Percentiles rank a stretch among this genome's conserved stretches.
Conservation (phyloP, 2,329 filamentous ascomycete genomes). For the Aspergillus sp. region DNA sequence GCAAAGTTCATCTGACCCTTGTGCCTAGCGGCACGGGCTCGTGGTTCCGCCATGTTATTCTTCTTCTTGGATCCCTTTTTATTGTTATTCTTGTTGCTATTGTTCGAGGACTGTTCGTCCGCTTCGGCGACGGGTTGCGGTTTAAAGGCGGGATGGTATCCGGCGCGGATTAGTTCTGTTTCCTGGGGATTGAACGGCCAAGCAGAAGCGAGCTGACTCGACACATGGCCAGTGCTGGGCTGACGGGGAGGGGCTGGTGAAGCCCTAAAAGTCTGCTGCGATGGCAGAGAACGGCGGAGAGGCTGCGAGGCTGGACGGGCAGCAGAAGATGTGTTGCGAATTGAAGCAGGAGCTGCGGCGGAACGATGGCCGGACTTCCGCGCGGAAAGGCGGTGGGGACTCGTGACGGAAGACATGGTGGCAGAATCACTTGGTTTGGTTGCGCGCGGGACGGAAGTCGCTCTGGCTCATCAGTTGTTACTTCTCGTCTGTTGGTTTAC, state of each 20-base stretch:
- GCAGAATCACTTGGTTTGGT: slow-evolving; percentile 18
- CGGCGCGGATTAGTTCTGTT: slow-evolving; percentile 25
- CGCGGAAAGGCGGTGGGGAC: slow-evolving; percentile 21
- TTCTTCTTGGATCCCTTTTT: background rate
- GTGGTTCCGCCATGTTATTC: slow-evolving; percentile 66
- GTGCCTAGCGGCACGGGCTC: slow-evolving; percentile 75
- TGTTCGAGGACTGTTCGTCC: slow-evolving; percentile 9
- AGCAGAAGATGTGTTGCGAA: slow-evolving; percentile 7
- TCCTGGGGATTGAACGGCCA: slow-evolving; percentile 28
- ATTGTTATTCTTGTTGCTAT: background rate
- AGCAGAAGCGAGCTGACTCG: slow-evolving; percentile 19
- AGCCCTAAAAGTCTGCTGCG: slow-evolving; percentile 2
- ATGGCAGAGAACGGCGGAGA: slow-evolving; percentile 1
- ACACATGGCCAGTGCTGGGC: slow-evolving; percentile 22
- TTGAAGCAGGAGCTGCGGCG: background rate
- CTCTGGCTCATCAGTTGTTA: background rate
- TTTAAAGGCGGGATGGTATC: slow-evolving; percentile 27
- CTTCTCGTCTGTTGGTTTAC: background rate
- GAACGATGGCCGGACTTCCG: slow-evolving; percentile 3
- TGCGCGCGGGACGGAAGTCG: background rate
- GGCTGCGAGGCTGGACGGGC: background rate
- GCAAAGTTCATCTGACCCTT: slow-evolving; percentile 80
- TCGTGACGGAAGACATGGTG: slow-evolving; percentile 15
- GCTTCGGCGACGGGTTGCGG: slow-evolving; percentile 4
- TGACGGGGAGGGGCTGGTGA: slow-evolving; percentile 1